phyloP scores from a whole-genome alignment of 805 yeast genomes.

The Priceomyces carsonii region DNA sequence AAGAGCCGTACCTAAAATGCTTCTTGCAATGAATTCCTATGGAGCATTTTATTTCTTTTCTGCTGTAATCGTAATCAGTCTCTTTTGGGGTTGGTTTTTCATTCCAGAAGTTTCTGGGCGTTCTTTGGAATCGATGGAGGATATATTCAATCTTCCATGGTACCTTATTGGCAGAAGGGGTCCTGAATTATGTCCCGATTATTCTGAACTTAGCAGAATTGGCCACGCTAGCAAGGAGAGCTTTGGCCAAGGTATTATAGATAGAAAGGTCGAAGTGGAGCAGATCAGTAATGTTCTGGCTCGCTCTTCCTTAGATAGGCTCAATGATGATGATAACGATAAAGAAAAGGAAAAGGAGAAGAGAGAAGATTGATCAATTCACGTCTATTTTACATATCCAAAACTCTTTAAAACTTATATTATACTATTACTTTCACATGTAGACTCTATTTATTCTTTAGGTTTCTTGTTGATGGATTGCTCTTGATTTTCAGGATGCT shows the following conservation, averaged over 20 bases:
- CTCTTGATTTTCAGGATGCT: constrained; percentile 10
- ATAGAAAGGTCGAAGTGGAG: background rate
- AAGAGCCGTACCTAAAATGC: constrained; percentile 54
- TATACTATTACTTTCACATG: background rate
- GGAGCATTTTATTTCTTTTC: constrained; percentile 57
- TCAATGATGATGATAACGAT: constrained; percentile 1
- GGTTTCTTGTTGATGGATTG: constrained; percentile 16
- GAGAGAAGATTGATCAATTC: too few species aligned
- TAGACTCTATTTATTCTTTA: constrained; percentile 13
- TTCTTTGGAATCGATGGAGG: constrained; percentile 54
- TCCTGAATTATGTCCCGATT: constrained; percentile 52
- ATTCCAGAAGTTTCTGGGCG: constrained; percentile 54
- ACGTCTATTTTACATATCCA: too few species aligned
- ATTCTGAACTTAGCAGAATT: constrained; percentile 40
- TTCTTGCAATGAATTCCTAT: constrained; percentile 42
- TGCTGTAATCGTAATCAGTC: constrained; percentile 41
- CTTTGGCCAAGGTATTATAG: background rate
- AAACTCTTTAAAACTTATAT: background rate
- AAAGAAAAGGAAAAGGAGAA: too few species aligned
- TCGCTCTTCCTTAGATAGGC: background rate
- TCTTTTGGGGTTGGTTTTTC: constrained; percentile 51
- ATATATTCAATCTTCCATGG: constrained; percentile 56
- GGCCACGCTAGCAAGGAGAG: constrained; percentile 1
- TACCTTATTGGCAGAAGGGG: constrained; percentile 57
- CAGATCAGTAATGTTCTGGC: background rate